Evolutionary conservation across 495 filamentous ascomycete genomes (phyloP), one percentile per base, ranked within the genome.

Genomic region (Polyplosphaeria fusca): DNA sequence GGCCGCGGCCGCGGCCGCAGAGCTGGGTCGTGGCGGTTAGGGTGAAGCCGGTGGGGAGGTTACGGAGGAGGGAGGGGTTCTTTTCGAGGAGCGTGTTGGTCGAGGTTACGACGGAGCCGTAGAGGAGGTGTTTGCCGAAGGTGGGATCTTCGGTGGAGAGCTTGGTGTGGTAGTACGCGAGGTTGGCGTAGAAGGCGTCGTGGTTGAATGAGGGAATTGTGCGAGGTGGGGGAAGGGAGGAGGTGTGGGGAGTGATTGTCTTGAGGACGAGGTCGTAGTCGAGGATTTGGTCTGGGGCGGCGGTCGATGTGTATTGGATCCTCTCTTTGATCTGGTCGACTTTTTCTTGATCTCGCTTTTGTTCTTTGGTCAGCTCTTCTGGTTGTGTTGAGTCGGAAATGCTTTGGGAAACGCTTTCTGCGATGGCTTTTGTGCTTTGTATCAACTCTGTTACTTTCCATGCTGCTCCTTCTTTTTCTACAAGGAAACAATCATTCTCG

Each of bases 1-100:
- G 82, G 4, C 94, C 94, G 1, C 93, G 86, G 18, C 93, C 93
- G 38, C 93, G 82, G n/a, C 89, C 94, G 5, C 90, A 86, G 13
- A 96, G 76, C 69, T 98, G 94, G 0, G 85, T 85, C 2, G 91
- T 95, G n/a, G 94, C 94, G 1, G 86, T 86, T n/a, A 87, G 77
- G 2, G 91, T 95, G 59, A 94, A 86, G 13, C 93, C 94, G 1
- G 77, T 82, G 1, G 91, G 89, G 1, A 97, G 77, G 40, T 77
- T 81, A 28, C 83, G 79, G 39, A 96, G 82, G 24, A 96, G 76
- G 16, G 83, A 80, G 3, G 80, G 79, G 68, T 98, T 98, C 88
- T 93, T 95, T 67, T 97, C 93, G 0, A 98, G 74, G n/a, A 97
- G 77, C 1, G 91, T 94, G 69, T 89, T 95, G 19, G 93, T 98